A percentile compares a stretch with the other conserved stretches of the same genome.
Conservation (phyloP, 768 basidiomycete species). For the Russula dissimulans region DNA sequence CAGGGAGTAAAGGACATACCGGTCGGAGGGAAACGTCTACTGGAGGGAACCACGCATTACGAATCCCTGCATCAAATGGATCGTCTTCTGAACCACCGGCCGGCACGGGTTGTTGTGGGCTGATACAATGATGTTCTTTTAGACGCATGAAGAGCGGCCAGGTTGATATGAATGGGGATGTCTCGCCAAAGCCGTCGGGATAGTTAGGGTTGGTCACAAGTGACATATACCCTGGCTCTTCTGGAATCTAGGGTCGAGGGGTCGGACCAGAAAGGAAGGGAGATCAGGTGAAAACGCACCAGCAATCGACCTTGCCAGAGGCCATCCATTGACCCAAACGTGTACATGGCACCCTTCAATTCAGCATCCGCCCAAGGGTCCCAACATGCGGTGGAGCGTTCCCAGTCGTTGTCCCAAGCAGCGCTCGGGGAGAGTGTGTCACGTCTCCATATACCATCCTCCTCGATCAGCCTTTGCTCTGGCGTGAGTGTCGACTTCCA, state of each 20-base stretch:
- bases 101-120: slow-evolving; percentile 30
- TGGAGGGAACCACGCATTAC: slow-evolving; percentile 34
- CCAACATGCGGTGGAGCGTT: slow-evolving; percentile 39
- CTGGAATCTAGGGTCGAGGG: slow-evolving; percentile 27
- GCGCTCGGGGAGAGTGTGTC: slow-evolving; percentile 30
- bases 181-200: slow-evolving; percentile 24
- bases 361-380: slow-evolving; percentile 28
- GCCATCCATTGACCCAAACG: slow-evolving; percentile 44
- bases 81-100: slow-evolving; percentile 20
- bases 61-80: slow-evolving; percentile 30
- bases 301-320: slow-evolving; percentile 56
- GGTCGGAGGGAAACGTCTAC: slow-evolving; percentile 16
- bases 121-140: slow-evolving; percentile 43
- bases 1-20: slow-evolving; percentile 21
- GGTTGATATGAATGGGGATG: slow-evolving; percentile 30
- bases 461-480: slow-evolving; percentile 23
- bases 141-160: slow-evolving; percentile 52
- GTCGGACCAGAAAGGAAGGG: background rate
- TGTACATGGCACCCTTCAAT: slow-evolving; percentile 32
- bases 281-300: slow-evolving; percentile 31
- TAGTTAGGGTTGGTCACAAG: slow-evolving; percentile 23
- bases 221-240: slow-evolving; percentile 24
- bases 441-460: slow-evolving; percentile 21
- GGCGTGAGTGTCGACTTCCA: slow-evolving; percentile 20
- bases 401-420: slow-evolving; percentile 51